Conservation (phyloP, 2,329 filamentous ascomycete species). For the Lecanicillium sp. region DNA sequence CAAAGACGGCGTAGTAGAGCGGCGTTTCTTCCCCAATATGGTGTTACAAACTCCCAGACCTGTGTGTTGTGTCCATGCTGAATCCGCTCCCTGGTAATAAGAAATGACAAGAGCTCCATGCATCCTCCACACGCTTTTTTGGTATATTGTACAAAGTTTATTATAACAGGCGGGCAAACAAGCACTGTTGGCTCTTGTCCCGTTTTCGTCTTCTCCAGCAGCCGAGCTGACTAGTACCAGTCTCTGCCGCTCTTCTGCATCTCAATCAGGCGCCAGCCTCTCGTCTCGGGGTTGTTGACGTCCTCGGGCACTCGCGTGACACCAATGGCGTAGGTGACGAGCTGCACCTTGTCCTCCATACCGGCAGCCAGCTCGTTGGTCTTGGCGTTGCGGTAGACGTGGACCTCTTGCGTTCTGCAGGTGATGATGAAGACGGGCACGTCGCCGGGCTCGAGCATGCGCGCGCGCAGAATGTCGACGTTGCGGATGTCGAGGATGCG, state of each 20-base stretch:
- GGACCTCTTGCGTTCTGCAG: slow-evolving; percentile 93
- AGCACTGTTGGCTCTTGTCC: background rate
- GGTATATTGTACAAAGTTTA: slow-evolving; percentile 8
- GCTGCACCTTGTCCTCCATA: slow-evolving; percentile 98
- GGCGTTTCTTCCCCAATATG: slow-evolving; percentile 20
- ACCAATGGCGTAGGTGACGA: slow-evolving; percentile 96
- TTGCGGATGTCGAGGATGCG: slow-evolving; percentile 91
- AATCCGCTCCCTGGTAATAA: background rate
- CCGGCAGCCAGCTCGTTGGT: slow-evolving; percentile 83
- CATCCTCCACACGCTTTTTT: background rate
- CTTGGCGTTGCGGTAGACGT: slow-evolving; percentile 93
- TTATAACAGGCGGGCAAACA: background rate
- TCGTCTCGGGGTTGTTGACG: slow-evolving; percentile 92
- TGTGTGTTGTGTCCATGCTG: background rate
- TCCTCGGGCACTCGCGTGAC: slow-evolving; percentile 92
- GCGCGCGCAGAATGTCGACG: slow-evolving; percentile 78
- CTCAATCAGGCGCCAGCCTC: slow-evolving; percentile 96
- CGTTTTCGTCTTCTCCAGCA: background rate
- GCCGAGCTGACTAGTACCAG: slow-evolving; percentile 47
- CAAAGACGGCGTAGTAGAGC: slow-evolving; percentile 25
- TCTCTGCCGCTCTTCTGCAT: slow-evolving; percentile 97
- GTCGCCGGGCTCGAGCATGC: slow-evolving; percentile 78
- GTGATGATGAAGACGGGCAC: slow-evolving; percentile 96
- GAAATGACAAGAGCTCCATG: background rate
- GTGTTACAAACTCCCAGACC: background rate